Conservation (phyloP, 768 basidiomycete species). For the Phlebiopsis flavidoalba region DNA sequence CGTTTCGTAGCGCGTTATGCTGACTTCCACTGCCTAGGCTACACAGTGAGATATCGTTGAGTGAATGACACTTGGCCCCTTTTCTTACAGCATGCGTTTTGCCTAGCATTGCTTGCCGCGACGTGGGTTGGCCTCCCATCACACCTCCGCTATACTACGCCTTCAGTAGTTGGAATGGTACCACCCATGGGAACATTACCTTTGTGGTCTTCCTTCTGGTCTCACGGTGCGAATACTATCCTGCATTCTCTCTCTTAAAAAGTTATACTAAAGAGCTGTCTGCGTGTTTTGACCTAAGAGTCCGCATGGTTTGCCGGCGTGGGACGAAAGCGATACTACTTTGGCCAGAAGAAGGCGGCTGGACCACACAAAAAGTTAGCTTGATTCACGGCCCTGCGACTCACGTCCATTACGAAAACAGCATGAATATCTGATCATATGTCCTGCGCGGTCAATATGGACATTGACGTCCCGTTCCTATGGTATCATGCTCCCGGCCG, state of each 20-base stretch:
- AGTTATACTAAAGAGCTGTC: not conserved
- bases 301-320: constrained; percentile 36
- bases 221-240: constrained; percentile 41
- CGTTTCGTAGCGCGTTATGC: not conserved
- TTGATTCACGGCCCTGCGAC: not conserved
- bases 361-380: not conserved
- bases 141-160: constrained; percentile 46
- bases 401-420: too few species aligned
- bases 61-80: not conserved
- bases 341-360: constrained; percentile 12
- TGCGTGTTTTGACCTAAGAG: constrained; percentile 14
- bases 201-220: constrained; percentile 50
- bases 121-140: constrained; percentile 56
- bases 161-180: constrained; percentile 57
- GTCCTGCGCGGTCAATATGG: too few species aligned
- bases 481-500: not conserved
- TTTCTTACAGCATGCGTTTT: not conserved
- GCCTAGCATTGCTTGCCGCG: constrained; percentile 49
- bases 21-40: constrained; percentile 3
- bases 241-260: not conserved
- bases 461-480: too few species aligned
- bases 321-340: constrained; percentile 30
- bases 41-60: constrained; percentile 13
- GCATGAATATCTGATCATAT: too few species aligned
- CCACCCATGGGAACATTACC: constrained; percentile 76